These are phyloP conservation scores for Radiomyces spectabilis DNA, from an alignment of 192 early-diverging fungal genomes.

Conservation along the genomic window DNA sequence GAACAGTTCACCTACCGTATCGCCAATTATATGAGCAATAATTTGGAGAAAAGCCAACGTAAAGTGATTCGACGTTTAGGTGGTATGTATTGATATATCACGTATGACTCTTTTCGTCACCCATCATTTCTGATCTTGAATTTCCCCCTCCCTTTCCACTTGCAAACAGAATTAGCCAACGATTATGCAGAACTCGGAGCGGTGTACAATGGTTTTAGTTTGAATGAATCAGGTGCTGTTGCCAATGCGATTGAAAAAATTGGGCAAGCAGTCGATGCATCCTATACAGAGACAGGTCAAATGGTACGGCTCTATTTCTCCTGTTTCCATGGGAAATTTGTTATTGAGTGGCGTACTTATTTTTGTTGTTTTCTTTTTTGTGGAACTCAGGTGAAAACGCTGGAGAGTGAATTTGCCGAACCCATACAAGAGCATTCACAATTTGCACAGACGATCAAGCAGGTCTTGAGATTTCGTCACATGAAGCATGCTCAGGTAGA, in stretches of 20 bases:
- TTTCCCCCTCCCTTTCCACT: too few species aligned
- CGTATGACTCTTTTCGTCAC: conserved; percentile 15
- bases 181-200: conserved; percentile 88
- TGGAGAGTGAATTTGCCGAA: conserved; percentile 78
- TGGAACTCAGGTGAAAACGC: conserved; percentile 34
- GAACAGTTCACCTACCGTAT: conserved; percentile 91
- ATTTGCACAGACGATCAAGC: conserved; percentile 81
- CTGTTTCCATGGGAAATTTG: not conserved
- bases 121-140: not conserved
- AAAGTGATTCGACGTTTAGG: conserved; percentile 63
- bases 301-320: conserved; percentile 38
- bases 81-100: conserved; percentile 28
- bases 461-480: conserved; percentile 78
- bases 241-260: conserved; percentile 82
- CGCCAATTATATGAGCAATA: conserved; percentile 68
- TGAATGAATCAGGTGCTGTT: conserved; percentile 70
- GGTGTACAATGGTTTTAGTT: conserved; percentile 90
- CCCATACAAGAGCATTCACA: conserved; percentile 87
- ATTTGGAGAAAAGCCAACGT: conserved; percentile 66
- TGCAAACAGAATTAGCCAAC: conserved; percentile 64
- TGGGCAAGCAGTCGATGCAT: conserved; percentile 89
- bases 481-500: conserved; percentile 83
- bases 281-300: conserved; percentile 63
- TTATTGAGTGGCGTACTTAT: too few species aligned
- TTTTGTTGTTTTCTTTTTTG: not conserved